These are phyloP conservation scores for Microdochium bolleyi DNA, from an alignment of 2,329 filamentous ascomycete species.

Conservation along the genomic window DNA sequence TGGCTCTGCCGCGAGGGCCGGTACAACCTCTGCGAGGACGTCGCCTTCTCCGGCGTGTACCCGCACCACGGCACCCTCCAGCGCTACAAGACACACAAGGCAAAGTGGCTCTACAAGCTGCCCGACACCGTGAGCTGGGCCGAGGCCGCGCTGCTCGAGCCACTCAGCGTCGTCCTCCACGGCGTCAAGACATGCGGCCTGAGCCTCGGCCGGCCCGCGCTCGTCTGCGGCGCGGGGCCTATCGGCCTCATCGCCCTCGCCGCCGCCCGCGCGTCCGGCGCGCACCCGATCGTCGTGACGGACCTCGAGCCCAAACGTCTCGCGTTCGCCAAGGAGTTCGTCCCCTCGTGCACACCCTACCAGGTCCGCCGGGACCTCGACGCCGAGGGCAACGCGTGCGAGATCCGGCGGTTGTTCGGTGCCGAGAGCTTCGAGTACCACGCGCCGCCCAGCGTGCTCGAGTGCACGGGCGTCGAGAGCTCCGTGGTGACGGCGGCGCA, in stretches of 20 bases:
- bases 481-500: constrained; percentile 53
- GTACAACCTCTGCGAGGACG: constrained; percentile 57
- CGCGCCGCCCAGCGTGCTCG: constrained; percentile 50
- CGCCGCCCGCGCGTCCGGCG: constrained; percentile 51
- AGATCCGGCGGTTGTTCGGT: constrained; percentile 47
- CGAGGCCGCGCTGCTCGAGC: constrained; percentile 57
- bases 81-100: constrained; percentile 53
- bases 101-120: constrained; percentile 50
- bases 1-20: constrained; percentile 51
- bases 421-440: constrained; percentile 38
- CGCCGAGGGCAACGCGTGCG: constrained; percentile 39
- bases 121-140: constrained; percentile 47
- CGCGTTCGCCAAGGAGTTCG: constrained; percentile 48
- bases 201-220: constrained; percentile 42
- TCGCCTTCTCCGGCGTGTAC: constrained; percentile 53
- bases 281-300: constrained; percentile 55
- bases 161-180: constrained; percentile 54
- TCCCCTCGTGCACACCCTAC: constrained; percentile 46
- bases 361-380: constrained; percentile 36
- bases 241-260: constrained; percentile 53
- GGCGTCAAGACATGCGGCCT: constrained; percentile 47
- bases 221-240: constrained; percentile 56
- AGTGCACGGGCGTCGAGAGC: constrained; percentile 60
- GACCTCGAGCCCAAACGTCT: constrained; percentile 50
- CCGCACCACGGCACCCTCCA: constrained; percentile 54